These are phyloP conservation scores for Ophiostoma himal-ulmi DNA, from an alignment of 2,329 filamentous ascomycete species.

Conservation along the genomic window DNA sequence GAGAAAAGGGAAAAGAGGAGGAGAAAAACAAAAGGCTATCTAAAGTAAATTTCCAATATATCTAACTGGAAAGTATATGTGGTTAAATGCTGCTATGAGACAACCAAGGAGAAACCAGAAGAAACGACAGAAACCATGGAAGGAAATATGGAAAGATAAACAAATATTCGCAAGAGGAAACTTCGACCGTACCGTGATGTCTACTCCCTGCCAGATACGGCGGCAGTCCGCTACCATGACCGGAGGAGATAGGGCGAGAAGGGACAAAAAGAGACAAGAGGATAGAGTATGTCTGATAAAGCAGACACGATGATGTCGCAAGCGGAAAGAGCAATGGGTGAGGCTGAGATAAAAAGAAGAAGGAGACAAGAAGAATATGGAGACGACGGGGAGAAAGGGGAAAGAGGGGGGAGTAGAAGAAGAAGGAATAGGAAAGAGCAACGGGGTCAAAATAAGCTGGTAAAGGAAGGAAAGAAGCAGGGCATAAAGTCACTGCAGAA, in stretches of 20 bases:
- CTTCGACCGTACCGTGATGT: conserved; percentile 15
- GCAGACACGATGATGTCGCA: neutral
- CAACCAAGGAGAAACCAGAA: conserved; percentile 12
- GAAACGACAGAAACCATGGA: neutral
- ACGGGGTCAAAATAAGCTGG: neutral
- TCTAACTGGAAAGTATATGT: conserved; percentile 14
- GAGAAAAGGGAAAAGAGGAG: neutral
- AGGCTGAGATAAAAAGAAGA: neutral
- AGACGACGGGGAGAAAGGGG: neutral
- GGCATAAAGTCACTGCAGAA: neutral
- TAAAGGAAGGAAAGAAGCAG: neutral
- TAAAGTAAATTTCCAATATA: neutral
- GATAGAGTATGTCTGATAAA: neutral
- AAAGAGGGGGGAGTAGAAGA: neutral
- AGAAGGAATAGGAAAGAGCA: neutral
- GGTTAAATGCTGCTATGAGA: neutral
- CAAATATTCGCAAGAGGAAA: conserved; percentile 17
- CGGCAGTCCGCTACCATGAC: neutral
- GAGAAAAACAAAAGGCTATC: neutral
- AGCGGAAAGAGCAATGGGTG: conserved; percentile 2
- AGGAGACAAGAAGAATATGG: conserved; percentile 5
- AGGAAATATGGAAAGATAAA: neutral
- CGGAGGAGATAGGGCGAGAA: neutral
- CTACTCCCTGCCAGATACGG: conserved; percentile 14
- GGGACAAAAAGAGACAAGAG: neutral